phyloP scores from a whole-genome alignment of 2,329 filamentous ascomycete species.

The Magnaporthales sp. region DNA sequence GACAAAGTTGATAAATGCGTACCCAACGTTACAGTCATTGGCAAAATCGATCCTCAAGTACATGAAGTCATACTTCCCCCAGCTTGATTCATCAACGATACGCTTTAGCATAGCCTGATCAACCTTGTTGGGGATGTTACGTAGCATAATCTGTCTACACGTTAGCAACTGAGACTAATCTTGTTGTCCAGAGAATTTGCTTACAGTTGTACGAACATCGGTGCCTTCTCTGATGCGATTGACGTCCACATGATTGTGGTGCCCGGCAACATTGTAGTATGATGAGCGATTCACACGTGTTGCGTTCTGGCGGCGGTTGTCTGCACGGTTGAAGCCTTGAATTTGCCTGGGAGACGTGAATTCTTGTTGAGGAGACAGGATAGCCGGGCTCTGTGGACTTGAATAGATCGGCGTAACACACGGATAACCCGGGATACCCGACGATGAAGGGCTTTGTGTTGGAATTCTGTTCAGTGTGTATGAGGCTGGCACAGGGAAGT shows the following conservation, averaged over 20 bases:
- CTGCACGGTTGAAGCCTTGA: conserved; percentile 23
- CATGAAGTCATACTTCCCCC: conserved; percentile 86
- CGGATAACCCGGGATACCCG: background rate
- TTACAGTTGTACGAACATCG: conserved; percentile 68
- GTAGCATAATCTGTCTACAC: conserved; percentile 68
- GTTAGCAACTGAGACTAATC: background rate
- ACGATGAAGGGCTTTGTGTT: background rate
- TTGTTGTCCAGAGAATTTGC: conserved; percentile 15
- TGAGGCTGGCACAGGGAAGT: background rate
- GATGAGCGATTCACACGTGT: conserved; percentile 34
- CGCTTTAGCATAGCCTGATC: conserved; percentile 68
- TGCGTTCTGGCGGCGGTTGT: conserved; percentile 40
- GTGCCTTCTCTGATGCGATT: conserved; percentile 53
- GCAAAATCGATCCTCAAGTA: conserved; percentile 87
- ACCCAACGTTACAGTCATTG: conserved; percentile 85
- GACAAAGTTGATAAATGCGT: conserved; percentile 93
- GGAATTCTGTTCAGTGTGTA: conserved; percentile 4
- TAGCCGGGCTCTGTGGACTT: conserved; percentile 1
- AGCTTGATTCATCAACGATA: conserved; percentile 70
- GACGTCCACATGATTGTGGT: conserved; percentile 56
- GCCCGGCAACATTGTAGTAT: conserved; percentile 37
- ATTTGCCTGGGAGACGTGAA: conserved; percentile 30
- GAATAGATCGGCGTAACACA: conserved; percentile 2
- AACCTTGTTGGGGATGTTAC: conserved; percentile 90
- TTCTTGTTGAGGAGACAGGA: conserved; percentile 22